Evolutionary conservation across 352 stramenopile species (phyloP).

Genomic region (Phytophthora agathidicida): DNA sequence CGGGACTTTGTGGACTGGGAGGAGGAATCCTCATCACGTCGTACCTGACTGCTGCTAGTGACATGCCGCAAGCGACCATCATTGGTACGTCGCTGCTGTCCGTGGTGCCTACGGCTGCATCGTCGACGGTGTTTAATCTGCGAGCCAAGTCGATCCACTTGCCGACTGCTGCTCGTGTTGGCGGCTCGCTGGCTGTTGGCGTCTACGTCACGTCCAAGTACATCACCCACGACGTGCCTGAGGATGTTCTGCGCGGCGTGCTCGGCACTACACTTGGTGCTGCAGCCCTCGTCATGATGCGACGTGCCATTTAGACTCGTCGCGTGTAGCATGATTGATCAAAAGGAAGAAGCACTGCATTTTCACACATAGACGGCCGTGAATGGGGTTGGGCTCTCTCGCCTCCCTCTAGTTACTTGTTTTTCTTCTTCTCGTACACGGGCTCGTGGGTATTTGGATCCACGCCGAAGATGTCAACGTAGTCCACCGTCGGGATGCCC

Average conservation of each 20-base stretch:
- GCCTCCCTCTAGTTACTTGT: constrained; percentile 52
- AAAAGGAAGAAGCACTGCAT: constrained; percentile 27
- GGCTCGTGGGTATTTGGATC: constrained; percentile 58
- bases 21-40: constrained; percentile 88
- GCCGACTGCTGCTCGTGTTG: constrained; percentile 70
- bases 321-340: constrained; percentile 10
- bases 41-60: constrained; percentile 84
- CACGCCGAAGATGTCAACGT: constrained; percentile 84
- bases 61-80: constrained; percentile 86
- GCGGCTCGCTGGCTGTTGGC: constrained; percentile 59
- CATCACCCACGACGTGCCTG: constrained; percentile 76
- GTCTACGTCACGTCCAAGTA: constrained; percentile 88
- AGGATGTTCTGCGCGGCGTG: constrained; percentile 77
- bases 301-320: constrained; percentile 59
- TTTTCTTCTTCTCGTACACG: constrained; percentile 88
- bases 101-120: constrained; percentile 81
- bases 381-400: constrained; percentile 20
- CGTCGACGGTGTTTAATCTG: constrained; percentile 84
- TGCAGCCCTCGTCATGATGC: constrained; percentile 84
- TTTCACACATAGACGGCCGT: constrained; percentile 24
- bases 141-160: constrained; percentile 82
- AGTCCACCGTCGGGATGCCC: constrained; percentile 83
- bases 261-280: constrained; percentile 71
- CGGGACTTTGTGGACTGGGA: constrained; percentile 79
- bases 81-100: constrained; percentile 86